phyloP scores from a whole-genome alignment of 2,329 filamentous ascomycete species.

The Aspergillus brunneoviolaceus region DNA sequence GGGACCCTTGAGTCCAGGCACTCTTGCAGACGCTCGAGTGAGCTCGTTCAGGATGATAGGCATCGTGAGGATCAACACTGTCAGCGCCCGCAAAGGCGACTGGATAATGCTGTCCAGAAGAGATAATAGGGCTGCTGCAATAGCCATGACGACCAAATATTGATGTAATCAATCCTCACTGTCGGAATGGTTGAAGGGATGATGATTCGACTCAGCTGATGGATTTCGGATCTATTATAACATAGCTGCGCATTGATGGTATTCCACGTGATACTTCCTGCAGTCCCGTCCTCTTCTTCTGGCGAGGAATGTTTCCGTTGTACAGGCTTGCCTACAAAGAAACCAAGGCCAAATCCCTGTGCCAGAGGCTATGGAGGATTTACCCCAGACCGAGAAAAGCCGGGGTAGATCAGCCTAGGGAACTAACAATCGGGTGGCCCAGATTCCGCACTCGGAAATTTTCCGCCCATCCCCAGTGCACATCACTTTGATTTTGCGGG shows the following conservation, averaged over 20 bases:
- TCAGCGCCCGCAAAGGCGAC: slow-evolving; percentile 24
- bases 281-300: slow-evolving; percentile 5
- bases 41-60: slow-evolving; percentile 51
- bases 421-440: slow-evolving; percentile 14
- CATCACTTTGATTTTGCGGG: neutral
- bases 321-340: neutral
- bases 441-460: slow-evolving; percentile 26
- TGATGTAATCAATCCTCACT: neutral
- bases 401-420: slow-evolving; percentile 11
- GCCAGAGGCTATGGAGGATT: neutral
- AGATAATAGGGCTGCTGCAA: slow-evolving; percentile 25
- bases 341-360: neutral
- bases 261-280: neutral
- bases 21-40: slow-evolving; percentile 46
- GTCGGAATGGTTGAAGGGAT: neutral
- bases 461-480: slow-evolving; percentile 17
- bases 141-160: slow-evolving; percentile 25
- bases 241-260: neutral
- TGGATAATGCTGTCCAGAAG: slow-evolving; percentile 19
- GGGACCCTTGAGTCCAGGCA: slow-evolving; percentile 51
- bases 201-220: neutral
- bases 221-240: slow-evolving; percentile 7
- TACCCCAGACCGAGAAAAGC: slow-evolving; percentile 12
- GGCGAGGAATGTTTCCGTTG: slow-evolving; percentile 26
- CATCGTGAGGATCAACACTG: slow-evolving; percentile 22